Evolutionary conservation across 1,139 yeast species (phyloP).

Genomic region (Pichia sp.): DNA sequence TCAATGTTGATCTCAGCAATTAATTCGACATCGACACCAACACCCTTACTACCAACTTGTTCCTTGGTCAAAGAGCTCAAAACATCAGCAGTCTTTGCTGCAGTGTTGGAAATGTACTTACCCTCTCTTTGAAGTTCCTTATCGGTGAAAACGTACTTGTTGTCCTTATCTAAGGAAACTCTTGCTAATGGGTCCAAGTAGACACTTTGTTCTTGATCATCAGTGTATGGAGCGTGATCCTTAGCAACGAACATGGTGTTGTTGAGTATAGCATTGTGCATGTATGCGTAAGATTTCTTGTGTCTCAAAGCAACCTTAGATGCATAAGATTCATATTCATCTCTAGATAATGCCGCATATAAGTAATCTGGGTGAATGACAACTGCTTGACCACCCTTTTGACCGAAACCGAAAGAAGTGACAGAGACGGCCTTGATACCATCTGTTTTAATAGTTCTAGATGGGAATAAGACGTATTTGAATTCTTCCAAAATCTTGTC

Average conservation of each 20-base stretch:
- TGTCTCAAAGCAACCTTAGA: constrained; percentile 72
- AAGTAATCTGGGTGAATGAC: constrained; percentile 91
- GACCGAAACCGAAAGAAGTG: constrained; percentile 98
- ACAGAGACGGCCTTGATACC: constrained; percentile 97
- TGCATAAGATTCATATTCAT: constrained; percentile 63
- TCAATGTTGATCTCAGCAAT: constrained; percentile 72
- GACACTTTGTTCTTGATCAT: constrained; percentile 79
- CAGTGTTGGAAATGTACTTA: constrained; percentile 29
- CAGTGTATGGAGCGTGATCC: constrained; percentile 87
- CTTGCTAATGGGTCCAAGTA: constrained; percentile 96
- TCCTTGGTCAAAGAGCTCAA: constrained; percentile 40
- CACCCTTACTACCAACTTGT: constrained; percentile 56
- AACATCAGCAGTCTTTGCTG: constrained; percentile 37
- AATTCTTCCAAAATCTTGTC: constrained; percentile 75
- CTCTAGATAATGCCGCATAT: constrained; percentile 70
- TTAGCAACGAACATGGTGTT: constrained; percentile 90
- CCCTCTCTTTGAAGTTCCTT: constrained; percentile 34
- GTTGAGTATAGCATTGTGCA: constrained; percentile 91
- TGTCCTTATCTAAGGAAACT: constrained; percentile 44
- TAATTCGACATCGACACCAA: constrained; percentile 96
- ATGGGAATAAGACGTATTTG: constrained; percentile 89
- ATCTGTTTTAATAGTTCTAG: constrained; percentile 87
- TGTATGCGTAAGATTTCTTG: constrained; percentile 87
- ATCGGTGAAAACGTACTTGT: constrained; percentile 42
- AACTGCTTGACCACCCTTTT: constrained; percentile 96